Percentiles rank a stretch among this genome's conserved stretches.
Conservation (phyloP, 2,329 filamentous ascomycete species). For the Pyricularia sp. region DNA sequence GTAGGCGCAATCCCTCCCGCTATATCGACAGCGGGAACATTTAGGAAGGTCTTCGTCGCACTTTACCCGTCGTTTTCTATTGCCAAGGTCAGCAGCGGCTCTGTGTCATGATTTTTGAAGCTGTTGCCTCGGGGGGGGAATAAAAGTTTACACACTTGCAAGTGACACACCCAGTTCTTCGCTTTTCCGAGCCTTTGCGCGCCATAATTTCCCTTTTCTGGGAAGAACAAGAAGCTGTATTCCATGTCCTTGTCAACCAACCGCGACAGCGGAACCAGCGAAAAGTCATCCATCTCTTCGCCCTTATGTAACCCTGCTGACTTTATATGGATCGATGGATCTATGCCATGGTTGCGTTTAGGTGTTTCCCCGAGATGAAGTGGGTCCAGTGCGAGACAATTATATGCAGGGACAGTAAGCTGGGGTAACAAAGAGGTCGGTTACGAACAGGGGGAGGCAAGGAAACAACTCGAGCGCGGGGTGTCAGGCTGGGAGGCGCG, state of each 20-base stretch:
- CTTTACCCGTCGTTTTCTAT: conserved; percentile 18
- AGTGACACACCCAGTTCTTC: conserved; percentile 4
- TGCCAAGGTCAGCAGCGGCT: not conserved
- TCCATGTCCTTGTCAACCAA: not conserved
- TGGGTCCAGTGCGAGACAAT: not conserved
- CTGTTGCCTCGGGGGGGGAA: not conserved
- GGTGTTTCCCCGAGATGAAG: not conserved
- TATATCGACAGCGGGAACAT: conserved; percentile 16
- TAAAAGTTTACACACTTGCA: conserved; percentile 3
- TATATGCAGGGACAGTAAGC: not conserved
- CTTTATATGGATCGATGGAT: not conserved
- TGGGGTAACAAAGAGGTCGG: not conserved
- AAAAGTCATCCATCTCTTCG: not conserved
- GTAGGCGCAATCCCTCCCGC: conserved; percentile 18
- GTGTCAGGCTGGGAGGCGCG: too few relatives aligned
- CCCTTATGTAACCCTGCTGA: not conserved
- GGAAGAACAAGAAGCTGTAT: not conserved
- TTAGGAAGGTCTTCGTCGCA: conserved; percentile 18
- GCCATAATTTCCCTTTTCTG: not conserved
- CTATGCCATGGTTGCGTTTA: not conserved
- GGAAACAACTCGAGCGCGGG: too few relatives aligned
- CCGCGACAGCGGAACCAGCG: not conserved
- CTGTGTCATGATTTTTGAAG: not conserved
- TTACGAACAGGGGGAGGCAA: not conserved
- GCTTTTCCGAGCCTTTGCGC: conserved; percentile 2